Base-by-base conservation (phyloP, 2,329 filamentous ascomycete genomes). In the Claviceps digitariae region DNA sequence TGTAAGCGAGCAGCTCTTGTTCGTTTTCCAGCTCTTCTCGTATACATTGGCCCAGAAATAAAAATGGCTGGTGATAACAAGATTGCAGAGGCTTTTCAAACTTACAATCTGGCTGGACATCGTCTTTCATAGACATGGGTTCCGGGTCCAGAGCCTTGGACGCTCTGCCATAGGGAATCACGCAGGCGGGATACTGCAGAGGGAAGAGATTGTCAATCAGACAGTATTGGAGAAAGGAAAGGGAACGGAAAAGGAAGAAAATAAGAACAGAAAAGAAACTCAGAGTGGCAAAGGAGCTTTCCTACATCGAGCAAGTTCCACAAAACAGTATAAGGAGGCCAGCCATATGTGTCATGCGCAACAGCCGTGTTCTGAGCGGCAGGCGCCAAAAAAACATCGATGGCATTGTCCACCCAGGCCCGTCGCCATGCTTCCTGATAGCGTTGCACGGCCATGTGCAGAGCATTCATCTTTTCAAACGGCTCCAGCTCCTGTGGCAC, bases 371-470 rank as follows among this genome's bases (percentile, higher is more conserved):
- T 70, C 57, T 76, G 73, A 6, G 75, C 72, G 3, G 70, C 68
- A 3, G 74, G 69, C 51, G 68, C 69, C n/a, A 82, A 51, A 0
- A 81, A 61, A 0, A 71, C 72, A 62, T 81, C 78, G 4, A 81
- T 62, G 8, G 66, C 60, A 20, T 75, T 60, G 20, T 70, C 61
- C 1, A 67, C 62, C 62, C 74, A 71, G 0, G 68, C 44, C 38
- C 66, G 65, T 17, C 73, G 68, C 66, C 71, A 80, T 0, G 56
- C 60, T 20, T 69, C 64, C 5, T 64, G 38, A 72, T 65, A 53
- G 23, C 54, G 62, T 50, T 20, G 57, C 58, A 31, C 66, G 60
- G 56, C 55, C 5, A 15, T 25, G 10, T 60, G 60, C 7, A 59
- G 51, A 9, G 51, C 50, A 2, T 52, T 50, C 50, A 69, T 64